phyloP scores from a whole-genome alignment of 2,329 filamentous ascomycete genomes.

The Fusarium sp. region DNA sequence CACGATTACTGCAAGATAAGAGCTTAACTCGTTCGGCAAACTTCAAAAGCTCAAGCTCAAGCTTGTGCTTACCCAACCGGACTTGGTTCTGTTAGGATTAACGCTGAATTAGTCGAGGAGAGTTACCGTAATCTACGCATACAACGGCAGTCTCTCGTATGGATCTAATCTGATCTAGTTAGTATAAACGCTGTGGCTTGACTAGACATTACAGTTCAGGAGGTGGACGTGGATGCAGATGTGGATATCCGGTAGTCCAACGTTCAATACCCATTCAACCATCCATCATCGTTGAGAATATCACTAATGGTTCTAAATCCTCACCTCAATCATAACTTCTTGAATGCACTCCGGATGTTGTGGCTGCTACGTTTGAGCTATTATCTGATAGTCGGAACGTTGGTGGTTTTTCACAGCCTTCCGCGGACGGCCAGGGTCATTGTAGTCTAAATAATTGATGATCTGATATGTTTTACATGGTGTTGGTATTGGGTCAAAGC shows the following conservation, averaged over 20 bases:
- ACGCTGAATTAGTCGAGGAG: neutral
- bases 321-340: neutral
- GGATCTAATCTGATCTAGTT: neutral
- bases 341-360: neutral
- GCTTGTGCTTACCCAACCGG: neutral
- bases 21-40: constrained; percentile 1
- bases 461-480: neutral
- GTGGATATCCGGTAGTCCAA: neutral
- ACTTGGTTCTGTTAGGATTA: neutral
- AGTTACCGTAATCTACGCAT: neutral
- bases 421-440: neutral
- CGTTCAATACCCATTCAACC: neutral
- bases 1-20: neutral
- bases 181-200: neutral
- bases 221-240: neutral
- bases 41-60: neutral
- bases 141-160: neutral
- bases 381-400: neutral
- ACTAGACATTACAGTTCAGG: neutral
- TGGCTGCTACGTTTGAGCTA: neutral
- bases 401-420: neutral
- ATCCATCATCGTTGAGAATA: neutral
- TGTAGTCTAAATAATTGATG: neutral
- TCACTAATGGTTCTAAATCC: neutral
- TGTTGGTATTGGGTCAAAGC: neutral